These are phyloP conservation scores for Acaromyces ingoldii DNA, from an alignment of 1,284 basidiomycete genomes.

Conservation along the genomic window DNA sequence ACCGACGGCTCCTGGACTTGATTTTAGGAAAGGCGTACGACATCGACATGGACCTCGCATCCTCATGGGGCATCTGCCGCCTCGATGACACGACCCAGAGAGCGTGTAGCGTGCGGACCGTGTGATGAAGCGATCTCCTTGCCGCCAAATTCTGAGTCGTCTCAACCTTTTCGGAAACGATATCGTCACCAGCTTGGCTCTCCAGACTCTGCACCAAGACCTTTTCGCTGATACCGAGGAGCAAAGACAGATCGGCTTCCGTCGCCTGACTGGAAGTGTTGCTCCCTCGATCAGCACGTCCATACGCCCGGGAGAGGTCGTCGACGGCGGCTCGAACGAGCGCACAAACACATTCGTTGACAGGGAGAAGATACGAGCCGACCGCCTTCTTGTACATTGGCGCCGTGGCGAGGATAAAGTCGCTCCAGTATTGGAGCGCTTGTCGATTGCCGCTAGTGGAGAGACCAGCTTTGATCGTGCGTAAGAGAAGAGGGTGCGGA, in stretches of 20 bases:
- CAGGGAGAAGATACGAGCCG: conserved; percentile 65
- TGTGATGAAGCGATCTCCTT: conserved; percentile 15
- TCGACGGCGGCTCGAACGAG: conserved; percentile 64
- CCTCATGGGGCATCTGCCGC: background rate
- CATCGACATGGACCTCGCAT: conserved; percentile 11
- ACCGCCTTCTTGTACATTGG: conserved; percentile 72
- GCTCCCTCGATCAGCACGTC: conserved; percentile 20
- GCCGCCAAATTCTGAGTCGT: no score
- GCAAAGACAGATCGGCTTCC: conserved; percentile 6
- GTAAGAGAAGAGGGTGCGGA: conserved; percentile 62
- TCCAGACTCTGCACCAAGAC: conserved; percentile 18
- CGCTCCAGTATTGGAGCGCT: conserved; percentile 88
- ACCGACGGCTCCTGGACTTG: conserved; percentile 17
- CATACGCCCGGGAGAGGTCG: conserved; percentile 55
- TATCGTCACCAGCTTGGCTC: background rate
- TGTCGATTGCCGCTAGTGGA: conserved; percentile 65
- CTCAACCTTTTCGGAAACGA: no score
- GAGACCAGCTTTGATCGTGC: conserved; percentile 76
- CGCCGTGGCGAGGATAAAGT: conserved; percentile 86
- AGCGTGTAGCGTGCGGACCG: conserved; percentile 26
- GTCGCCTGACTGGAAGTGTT: conserved; percentile 17
- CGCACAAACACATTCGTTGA: conserved; percentile 74
- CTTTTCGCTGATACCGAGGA: conserved; percentile 34
- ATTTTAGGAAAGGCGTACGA: conserved; percentile 18
- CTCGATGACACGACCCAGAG: conserved; percentile 18